A percentile compares a stretch with the other conserved stretches of the same genome.
phyloP scores from a whole-genome alignment of 495 filamentous ascomycete species.

The Penicillium paxilli region DNA sequence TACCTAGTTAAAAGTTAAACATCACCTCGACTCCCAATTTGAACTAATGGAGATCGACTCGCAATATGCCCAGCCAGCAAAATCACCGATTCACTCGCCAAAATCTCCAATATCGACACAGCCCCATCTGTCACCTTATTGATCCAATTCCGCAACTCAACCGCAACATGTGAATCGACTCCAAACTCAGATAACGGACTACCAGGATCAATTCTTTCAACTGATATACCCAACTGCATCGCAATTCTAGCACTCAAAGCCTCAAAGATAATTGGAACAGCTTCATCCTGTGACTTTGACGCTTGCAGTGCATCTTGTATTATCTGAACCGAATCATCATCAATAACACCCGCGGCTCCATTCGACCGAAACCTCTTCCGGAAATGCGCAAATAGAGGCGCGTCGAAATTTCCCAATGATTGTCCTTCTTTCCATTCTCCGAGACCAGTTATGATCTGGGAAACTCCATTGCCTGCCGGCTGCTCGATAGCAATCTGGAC shows the following conservation, averaged over 20 bases:
- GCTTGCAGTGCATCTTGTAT: constrained; percentile 20
- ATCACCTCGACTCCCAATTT: not conserved
- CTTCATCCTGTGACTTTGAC: constrained; percentile 26
- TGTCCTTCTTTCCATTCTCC: constrained; percentile 25
- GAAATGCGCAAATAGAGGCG: constrained; percentile 26
- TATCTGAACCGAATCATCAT: constrained; percentile 7
- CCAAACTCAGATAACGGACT: constrained; percentile 35
- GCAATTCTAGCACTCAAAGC: constrained; percentile 27
- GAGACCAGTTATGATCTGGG: constrained; percentile 29
- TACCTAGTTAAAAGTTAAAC: not conserved
- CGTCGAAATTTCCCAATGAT: constrained; percentile 26
- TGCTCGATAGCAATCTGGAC: constrained; percentile 21
- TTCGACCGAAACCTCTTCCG: constrained; percentile 9
- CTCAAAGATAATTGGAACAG: constrained; percentile 20
- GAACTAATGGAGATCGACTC: constrained; percentile 7
- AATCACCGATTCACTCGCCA: constrained; percentile 21
- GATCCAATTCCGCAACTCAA: constrained; percentile 49
- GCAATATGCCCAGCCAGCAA: constrained; percentile 23
- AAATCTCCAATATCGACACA: constrained; percentile 27
- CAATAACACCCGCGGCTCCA: not conserved
- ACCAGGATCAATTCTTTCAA: constrained; percentile 38
- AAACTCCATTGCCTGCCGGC: not conserved
- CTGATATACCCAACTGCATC: constrained; percentile 25
- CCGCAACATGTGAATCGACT: constrained; percentile 46
- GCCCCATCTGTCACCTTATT: constrained; percentile 14